These are phyloP conservation scores for Quercus cerris DNA, from an alignment of 306 rosid species.

Conservation along the genomic window DNA sequence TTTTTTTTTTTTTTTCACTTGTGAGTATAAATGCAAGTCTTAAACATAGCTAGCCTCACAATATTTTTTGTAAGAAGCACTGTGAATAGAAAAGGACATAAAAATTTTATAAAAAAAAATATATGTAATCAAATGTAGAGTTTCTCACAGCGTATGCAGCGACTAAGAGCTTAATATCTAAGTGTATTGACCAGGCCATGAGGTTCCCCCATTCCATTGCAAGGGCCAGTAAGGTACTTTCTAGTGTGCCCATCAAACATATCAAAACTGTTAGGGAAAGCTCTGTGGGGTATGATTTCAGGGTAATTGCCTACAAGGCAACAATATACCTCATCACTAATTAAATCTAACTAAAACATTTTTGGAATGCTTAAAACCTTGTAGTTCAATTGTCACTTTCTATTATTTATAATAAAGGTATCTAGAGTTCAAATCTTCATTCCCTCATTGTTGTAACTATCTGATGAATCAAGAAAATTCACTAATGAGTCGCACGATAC, in stretches of 20 bases:
- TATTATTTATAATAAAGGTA: too few relatives aligned
- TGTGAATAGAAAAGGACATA: background rate
- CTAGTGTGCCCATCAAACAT: slow-evolving; percentile 36
- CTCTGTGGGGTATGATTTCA: slow-evolving; percentile 45
- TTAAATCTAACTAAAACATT: too few relatives aligned
- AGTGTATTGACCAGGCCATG: slow-evolving; percentile 41
- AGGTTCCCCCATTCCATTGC: slow-evolving; percentile 42
- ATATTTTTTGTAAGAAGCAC: background rate
- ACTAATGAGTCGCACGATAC: too few relatives aligned
- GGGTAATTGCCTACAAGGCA: slow-evolving; percentile 38
- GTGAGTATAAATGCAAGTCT: background rate
- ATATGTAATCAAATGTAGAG: background rate
- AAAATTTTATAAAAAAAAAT: background rate
- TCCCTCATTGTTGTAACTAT: too few relatives aligned
- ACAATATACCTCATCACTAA: too few relatives aligned
- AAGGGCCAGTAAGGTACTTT: slow-evolving; percentile 34
- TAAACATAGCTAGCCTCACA: background rate
- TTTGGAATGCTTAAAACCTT: too few relatives aligned
- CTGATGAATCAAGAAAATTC: too few relatives aligned
- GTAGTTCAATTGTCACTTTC: too few relatives aligned
- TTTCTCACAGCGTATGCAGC: slow-evolving; percentile 39
- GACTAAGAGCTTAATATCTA: slow-evolving; percentile 33
- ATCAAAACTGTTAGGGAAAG: slow-evolving; percentile 51
- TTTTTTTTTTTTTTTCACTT: background rate
- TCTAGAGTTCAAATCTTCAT: too few relatives aligned